Conservation (phyloP, 169 alveolate genomes). For the Ichthyophthirius multifiliis region DNA sequence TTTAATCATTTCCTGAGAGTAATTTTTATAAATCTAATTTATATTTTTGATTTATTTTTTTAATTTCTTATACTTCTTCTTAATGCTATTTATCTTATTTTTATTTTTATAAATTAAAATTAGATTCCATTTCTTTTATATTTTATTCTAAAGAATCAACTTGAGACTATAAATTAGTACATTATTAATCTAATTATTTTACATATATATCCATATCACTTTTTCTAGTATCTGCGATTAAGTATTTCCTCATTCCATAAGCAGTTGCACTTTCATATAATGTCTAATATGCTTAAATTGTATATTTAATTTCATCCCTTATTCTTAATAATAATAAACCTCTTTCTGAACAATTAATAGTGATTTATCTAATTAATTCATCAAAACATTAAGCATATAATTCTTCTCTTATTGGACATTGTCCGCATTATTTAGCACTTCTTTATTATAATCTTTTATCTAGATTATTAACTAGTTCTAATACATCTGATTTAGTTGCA, state of each 20-base stretch:
- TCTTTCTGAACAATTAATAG: slow-evolving; percentile 91
- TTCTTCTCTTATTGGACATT: slow-evolving; percentile 92
- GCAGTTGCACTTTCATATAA: slow-evolving; percentile 92
- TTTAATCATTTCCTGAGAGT: slow-evolving; percentile 17
- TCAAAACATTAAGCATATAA: slow-evolving; percentile 92
- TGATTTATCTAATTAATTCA: slow-evolving; percentile 90
- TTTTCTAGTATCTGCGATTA: slow-evolving; percentile 80
- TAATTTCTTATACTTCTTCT: slow-evolving; percentile 22
- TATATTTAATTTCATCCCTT: slow-evolving; percentile 89
- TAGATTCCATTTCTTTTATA: slow-evolving; percentile 18
- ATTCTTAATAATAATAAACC: slow-evolving; percentile 88
- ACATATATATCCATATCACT: slow-evolving; percentile 50
- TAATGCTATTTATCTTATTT: slow-evolving; percentile 26
- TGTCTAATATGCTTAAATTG: slow-evolving; percentile 87
- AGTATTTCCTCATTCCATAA: slow-evolving; percentile 91
- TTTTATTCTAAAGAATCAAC: slow-evolving; percentile 36
- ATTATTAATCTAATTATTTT: slow-evolving; percentile 45
- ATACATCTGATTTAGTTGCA: slow-evolving; percentile 90
- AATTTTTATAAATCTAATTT: slow-evolving; percentile 35
- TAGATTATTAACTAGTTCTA: slow-evolving; percentile 84
- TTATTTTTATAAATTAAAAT: slow-evolving; percentile 27
- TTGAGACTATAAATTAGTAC: slow-evolving; percentile 44
- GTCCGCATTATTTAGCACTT: slow-evolving; percentile 91
- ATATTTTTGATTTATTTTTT: slow-evolving; percentile 31
- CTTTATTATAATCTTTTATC: slow-evolving; percentile 85